Evolutionary conservation across 2,329 filamentous ascomycete species (phyloP).

Genomic region (Pezicula carpinea): DNA sequence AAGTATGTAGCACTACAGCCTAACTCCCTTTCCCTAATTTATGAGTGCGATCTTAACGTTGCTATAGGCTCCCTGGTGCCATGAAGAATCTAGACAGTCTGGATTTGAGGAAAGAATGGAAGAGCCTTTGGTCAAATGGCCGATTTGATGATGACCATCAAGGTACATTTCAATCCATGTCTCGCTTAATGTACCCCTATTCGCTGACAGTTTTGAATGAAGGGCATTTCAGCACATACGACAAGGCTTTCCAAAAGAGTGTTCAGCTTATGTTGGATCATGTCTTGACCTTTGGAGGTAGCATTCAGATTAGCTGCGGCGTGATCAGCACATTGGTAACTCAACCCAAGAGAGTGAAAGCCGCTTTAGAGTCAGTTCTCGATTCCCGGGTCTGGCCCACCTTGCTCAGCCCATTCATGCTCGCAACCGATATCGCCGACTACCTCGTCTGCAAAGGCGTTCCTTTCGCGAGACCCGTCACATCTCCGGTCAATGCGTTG

Average conservation of each 20-base stretch:
- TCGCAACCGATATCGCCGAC: conserved; percentile 60
- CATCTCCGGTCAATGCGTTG: conserved; percentile 68
- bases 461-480: conserved; percentile 79
- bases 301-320: conserved; percentile 76
- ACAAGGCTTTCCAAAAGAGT: conserved; percentile 88
- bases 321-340: conserved; percentile 70
- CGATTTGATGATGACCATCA: conserved; percentile 68
- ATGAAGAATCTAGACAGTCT: conserved; percentile 72
- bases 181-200: background rate
- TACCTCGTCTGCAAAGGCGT: conserved; percentile 62
- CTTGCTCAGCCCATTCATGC: conserved; percentile 61
- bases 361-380: conserved; percentile 69
- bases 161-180: conserved; percentile 24
- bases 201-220: conserved; percentile 27
- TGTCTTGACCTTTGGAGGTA: conserved; percentile 76
- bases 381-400: background rate
- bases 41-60: background rate
- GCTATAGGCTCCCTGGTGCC: conserved; percentile 25
- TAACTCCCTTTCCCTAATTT: conserved; percentile 35
- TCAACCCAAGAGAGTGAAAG: conserved; percentile 70
- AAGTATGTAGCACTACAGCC: conserved; percentile 39
- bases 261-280: conserved; percentile 82
- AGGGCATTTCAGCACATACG: conserved; percentile 75
- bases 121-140: conserved; percentile 77
- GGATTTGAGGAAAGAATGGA: conserved; percentile 73